Percentiles rank a stretch among this genome's conserved stretches.
These are phyloP conservation scores for Amanita molliuscula DNA, from an alignment of 768 basidiomycete genomes.

Conservation along the genomic window DNA sequence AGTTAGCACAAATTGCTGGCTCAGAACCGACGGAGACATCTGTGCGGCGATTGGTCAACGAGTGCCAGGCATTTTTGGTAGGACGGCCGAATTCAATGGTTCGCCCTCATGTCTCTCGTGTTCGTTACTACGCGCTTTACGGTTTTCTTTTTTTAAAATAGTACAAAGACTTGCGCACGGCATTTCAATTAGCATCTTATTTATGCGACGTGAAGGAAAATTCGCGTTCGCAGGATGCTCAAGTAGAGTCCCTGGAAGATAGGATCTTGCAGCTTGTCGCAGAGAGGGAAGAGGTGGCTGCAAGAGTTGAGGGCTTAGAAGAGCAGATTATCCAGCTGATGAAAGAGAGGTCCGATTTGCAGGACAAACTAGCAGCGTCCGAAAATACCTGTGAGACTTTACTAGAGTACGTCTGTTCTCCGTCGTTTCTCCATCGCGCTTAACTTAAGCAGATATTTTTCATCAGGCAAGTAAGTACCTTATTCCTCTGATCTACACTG, in stretches of 20 bases:
- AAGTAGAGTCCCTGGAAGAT: slow-evolving; percentile 19
- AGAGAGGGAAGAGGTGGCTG: slow-evolving; percentile 24
- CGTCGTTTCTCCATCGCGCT: not conserved
- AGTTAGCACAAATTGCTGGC: slow-evolving; percentile 43
- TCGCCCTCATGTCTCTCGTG: slow-evolving; percentile 9
- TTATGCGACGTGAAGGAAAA: slow-evolving; percentile 36
- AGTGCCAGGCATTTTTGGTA: slow-evolving; percentile 37
- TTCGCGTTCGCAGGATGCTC: slow-evolving; percentile 23
- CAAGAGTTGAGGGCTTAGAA: slow-evolving; percentile 13
- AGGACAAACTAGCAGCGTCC: slow-evolving; percentile 22
- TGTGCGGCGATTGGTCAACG: slow-evolving; percentile 39
- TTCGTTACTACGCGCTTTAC: not conserved
- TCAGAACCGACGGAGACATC: slow-evolving; percentile 42
- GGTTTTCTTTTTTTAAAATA: slow-evolving; percentile 12
- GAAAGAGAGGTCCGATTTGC: slow-evolving; percentile 25
- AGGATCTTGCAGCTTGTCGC: slow-evolving; percentile 21
- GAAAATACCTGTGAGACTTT: slow-evolving; percentile 29
- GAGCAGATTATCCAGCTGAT: slow-evolving; percentile 22
- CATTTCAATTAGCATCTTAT: slow-evolving; percentile 38
- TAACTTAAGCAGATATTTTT: not conserved
- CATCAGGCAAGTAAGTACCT: slow-evolving; percentile 21
- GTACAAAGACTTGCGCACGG: slow-evolving; percentile 41
- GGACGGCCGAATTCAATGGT: slow-evolving; percentile 36
- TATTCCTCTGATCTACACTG: not conserved
- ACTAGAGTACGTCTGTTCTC: slow-evolving; percentile 26